Evolutionary conservation across 2,329 filamentous ascomycete genomes (phyloP).

Genomic region (Fusarium oligoseptatum): DNA sequence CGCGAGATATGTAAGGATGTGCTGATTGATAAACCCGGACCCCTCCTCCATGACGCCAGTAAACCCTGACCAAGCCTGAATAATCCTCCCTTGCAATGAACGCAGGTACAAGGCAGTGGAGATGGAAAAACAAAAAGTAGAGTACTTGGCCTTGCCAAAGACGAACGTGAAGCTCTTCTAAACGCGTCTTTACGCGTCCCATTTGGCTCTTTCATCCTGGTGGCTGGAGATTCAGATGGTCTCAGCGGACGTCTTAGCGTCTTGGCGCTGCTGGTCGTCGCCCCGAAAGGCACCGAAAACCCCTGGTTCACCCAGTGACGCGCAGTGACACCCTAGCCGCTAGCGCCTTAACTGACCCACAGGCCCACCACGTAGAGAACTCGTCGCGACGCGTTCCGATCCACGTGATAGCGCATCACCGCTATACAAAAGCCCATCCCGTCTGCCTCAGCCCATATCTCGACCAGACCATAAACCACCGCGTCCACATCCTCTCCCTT

Average conservation of each 20-base stretch:
- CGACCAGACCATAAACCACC: constrained; percentile 45
- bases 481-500: constrained; percentile 44
- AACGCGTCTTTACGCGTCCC: constrained; percentile 45
- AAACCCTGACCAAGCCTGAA: constrained; percentile 43
- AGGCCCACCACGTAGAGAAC: constrained; percentile 42
- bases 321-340: constrained; percentile 33
- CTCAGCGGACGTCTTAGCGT: constrained; percentile 31
- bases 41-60: constrained; percentile 34
- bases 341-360: constrained; percentile 44
- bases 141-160: constrained; percentile 28
- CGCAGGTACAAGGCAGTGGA: constrained; percentile 31
- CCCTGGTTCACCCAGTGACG: constrained; percentile 42
- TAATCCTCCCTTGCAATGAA: constrained; percentile 32
- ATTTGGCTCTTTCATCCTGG: constrained; percentile 37
- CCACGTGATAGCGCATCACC: constrained; percentile 56
- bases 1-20: constrained; percentile 41
- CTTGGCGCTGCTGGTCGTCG: constrained; percentile 30
- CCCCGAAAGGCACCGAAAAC: constrained; percentile 33
- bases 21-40: constrained; percentile 50
- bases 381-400: constrained; percentile 52
- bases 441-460: constrained; percentile 46
- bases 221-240: constrained; percentile 40
- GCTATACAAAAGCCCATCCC: constrained; percentile 56
- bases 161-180: constrained; percentile 32
- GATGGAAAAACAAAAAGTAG: constrained; percentile 20